Conservation (phyloP, 2,329 filamentous ascomycete genomes). For the Rhynchosporium graminicola region DNA sequence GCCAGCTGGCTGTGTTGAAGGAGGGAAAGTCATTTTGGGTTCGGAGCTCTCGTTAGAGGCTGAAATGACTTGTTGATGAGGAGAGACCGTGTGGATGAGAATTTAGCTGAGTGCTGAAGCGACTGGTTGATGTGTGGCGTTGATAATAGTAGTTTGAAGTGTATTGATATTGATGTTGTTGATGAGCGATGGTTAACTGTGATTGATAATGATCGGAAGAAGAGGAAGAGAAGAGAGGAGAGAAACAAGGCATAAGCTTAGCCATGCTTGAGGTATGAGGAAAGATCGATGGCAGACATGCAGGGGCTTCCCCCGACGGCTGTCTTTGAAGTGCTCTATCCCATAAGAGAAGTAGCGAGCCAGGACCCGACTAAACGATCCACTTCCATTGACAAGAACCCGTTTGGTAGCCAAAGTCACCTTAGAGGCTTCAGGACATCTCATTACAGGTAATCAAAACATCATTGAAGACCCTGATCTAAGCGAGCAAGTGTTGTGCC, state of each 20-base stretch:
- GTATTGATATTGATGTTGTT: not conserved
- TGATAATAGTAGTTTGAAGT: not conserved
- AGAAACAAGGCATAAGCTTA: not conserved
- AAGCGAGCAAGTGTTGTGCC: slow-evolving; percentile 16
- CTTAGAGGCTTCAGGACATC: not conserved
- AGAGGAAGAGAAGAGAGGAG: not conserved
- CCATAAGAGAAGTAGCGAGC: not conserved
- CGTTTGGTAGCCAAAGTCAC: not conserved
- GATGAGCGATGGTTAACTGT: not conserved
- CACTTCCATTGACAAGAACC: not conserved
- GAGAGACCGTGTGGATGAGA: too few relatives aligned
- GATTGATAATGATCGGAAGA: not conserved
- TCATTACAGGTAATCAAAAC: not conserved
- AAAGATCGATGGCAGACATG: not conserved
- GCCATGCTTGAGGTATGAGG: not conserved
- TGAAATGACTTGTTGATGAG: too few relatives aligned
- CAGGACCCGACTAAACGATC: not conserved
- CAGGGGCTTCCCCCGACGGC: not conserved
- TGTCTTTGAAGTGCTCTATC: not conserved
- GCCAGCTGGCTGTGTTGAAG: too few relatives aligned
- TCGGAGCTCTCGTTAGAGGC: too few relatives aligned
- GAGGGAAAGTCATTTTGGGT: too few relatives aligned
- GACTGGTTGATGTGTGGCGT: not conserved
- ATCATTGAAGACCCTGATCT: slow-evolving; percentile 17
- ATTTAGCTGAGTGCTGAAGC: too few relatives aligned